Evolutionary conservation across 805 yeast species (phyloP).

Genomic region (Wickerhamiella allomyrinae): DNA sequence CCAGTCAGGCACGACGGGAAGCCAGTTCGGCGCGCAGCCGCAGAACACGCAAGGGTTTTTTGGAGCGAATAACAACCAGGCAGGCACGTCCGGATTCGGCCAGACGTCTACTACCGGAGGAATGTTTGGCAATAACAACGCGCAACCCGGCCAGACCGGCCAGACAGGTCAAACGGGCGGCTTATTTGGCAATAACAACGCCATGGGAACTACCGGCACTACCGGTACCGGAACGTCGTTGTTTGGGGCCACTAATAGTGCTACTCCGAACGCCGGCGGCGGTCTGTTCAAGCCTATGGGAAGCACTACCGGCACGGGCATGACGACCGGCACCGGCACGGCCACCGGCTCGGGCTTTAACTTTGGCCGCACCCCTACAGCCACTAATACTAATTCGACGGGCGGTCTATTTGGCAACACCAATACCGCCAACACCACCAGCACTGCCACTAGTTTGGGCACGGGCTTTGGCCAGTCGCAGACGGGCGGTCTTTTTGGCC

Average conservation of each 20-base stretch:
- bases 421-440: constrained; percentile 2
- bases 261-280: constrained; percentile 16
- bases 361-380: constrained; percentile 23
- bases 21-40: constrained; percentile 9
- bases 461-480: constrained; percentile 6
- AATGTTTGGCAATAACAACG: constrained; percentile 26
- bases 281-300: constrained; percentile 18
- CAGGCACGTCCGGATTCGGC: constrained; percentile 20
- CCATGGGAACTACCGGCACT: background rate
- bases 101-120: constrained; percentile 24
- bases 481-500: constrained; percentile 15
- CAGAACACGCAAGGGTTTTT: constrained; percentile 15
- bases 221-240: background rate
- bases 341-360: constrained; percentile 20
- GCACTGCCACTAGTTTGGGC: background rate
- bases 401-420: constrained; percentile 21
- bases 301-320: constrained; percentile 11
- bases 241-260: constrained; percentile 2
- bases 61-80: constrained; percentile 8
- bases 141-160: constrained; percentile 4
- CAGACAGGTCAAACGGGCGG: background rate
- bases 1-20: constrained; percentile 2
- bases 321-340: constrained; percentile 16
- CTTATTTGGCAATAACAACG: background rate
- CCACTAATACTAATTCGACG: constrained; percentile 12